Evolutionary conservation across 192 early-diverging fungal genomes (phyloP), one percentile per base, ranked within the genome.

Genomic region (Rhizophlyctis rosea): DNA sequence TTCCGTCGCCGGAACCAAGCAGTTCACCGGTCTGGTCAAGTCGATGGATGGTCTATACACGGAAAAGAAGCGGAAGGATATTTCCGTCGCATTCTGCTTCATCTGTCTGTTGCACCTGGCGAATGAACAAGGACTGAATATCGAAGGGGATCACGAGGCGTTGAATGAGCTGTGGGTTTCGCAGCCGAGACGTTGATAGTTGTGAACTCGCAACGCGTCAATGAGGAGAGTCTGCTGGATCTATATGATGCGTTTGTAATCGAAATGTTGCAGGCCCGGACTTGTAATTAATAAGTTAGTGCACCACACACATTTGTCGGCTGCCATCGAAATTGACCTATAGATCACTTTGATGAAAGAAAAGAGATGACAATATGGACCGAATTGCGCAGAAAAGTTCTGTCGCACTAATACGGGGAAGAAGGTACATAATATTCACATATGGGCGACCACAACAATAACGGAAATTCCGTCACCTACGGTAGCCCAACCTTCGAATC

Each of bases 61-160:
- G 44, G 79, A 78, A 29, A 82, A 92, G 50, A 86, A 82, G 58
- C 80, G 92, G 58, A 81, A 85, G 59, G 96, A 98, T 48, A 95
- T 98, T 59, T 96, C 94, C 2, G 86, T 95, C n/a, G 86, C 93
- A 29, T 98, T 91, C 67, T 95, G 94, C 74, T 98, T 98, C 71
- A 97, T 98, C 60, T 96, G 94, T 62, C 70, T 98, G 52, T 73
- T 98, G 62, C 96, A 98, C 82, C 69, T 98, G 64, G 94, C 94
- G 32, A 96, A 98, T 68, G 95, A 98, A 71, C 86, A 92, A 67
- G 86, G 88, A 55, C 72, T 98, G 64, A 59, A 64, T 27, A 87
- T 95, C 49, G 74, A 72, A 24, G 77, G 72, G 34, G 78, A 83
- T 48, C n/a, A n/a, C n/a, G 54, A 47, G 28, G 64, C 63, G 32